These are phyloP conservation scores for Umbelopsis isabellina DNA, from an alignment of 192 early-diverging fungal genomes.

Conservation along the genomic window DNA sequence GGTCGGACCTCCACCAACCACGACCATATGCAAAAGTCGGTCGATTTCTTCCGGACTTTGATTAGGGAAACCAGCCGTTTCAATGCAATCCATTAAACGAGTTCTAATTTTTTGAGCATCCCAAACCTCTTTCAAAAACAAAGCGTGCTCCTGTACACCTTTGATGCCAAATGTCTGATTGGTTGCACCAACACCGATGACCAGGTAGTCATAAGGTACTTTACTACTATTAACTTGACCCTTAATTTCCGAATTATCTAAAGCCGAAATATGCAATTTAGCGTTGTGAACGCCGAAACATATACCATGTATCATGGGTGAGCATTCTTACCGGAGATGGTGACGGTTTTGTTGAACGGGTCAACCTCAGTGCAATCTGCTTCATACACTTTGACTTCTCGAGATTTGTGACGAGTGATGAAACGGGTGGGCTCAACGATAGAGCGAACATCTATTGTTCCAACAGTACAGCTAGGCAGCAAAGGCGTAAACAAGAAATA, in stretches of 20 bases:
- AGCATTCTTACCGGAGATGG: conserved; percentile 57
- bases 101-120: conserved; percentile 76
- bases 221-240: conserved; percentile 54
- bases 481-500: conserved; percentile 85
- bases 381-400: conserved; percentile 82
- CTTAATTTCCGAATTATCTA: conserved; percentile 69
- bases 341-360: conserved; percentile 69
- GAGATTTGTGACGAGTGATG: conserved; percentile 79
- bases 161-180: conserved; percentile 77
- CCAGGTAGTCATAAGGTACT: conserved; percentile 72
- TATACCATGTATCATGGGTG: neutral
- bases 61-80: conserved; percentile 63
- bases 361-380: conserved; percentile 87
- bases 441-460: conserved; percentile 79
- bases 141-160: conserved; percentile 68
- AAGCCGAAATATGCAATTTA: neutral
- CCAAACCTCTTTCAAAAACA: conserved; percentile 70
- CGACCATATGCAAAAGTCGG: conserved; percentile 74
- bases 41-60: conserved; percentile 66
- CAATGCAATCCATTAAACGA: conserved; percentile 68
- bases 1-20: conserved; percentile 62
- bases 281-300: neutral
- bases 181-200: conserved; percentile 70
- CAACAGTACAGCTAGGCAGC: conserved; percentile 72
- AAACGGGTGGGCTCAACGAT: conserved; percentile 85